Evolutionary conservation across 2,329 filamentous ascomycete species (phyloP), one percentile per base, ranked within the genome.

Genomic region (Raffaelea arxii): DNA sequence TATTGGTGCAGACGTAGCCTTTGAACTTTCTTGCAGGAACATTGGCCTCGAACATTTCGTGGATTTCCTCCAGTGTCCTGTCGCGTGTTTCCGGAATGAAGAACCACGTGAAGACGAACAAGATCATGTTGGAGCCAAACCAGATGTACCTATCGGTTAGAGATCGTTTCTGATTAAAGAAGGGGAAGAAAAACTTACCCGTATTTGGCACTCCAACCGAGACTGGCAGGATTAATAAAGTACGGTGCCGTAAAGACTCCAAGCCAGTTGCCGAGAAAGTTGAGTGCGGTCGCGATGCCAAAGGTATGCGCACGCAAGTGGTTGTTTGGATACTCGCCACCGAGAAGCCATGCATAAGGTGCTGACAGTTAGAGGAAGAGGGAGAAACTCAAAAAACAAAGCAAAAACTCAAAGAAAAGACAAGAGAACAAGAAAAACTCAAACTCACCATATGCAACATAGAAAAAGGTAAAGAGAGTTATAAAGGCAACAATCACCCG

Each of bases 141-240:
- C 65, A 68, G 37, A 68, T 66, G 39, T 65, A 67, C n/a, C n/a
- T n/a, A n/a, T 1, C 58, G n/a, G n/a, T n/a, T 58, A 41, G 56
- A 40, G n/a, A 25, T 38, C 10, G 10, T 19, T 19, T 22, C 38
- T 41, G 23, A 6, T 25, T 3, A 4, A 25, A 14, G 22, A 16
- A 22, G 6, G 23, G 22, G 11, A 22, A n/a, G 27, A 22, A 24
- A 18, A 30, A 47, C 35, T 21, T 32, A 53, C 53, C 59, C 61
- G 41, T 63, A 64, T 49, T 57, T 59, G 1, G 61, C 58, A 2
- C 56, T 58, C 64, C 65, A 67, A 43, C 56, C 57, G 6, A 67
- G 58, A 25, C 61, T 60, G 2, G 62, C 61, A 0, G 65, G 64
- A 46, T 67, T 68, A 49, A 68, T 67, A 50, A 68, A 68, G 46